These are phyloP conservation scores for Apophysomyces variabilis DNA, from an alignment of 371 early-diverging fungal species.

Conservation along the genomic window DNA sequence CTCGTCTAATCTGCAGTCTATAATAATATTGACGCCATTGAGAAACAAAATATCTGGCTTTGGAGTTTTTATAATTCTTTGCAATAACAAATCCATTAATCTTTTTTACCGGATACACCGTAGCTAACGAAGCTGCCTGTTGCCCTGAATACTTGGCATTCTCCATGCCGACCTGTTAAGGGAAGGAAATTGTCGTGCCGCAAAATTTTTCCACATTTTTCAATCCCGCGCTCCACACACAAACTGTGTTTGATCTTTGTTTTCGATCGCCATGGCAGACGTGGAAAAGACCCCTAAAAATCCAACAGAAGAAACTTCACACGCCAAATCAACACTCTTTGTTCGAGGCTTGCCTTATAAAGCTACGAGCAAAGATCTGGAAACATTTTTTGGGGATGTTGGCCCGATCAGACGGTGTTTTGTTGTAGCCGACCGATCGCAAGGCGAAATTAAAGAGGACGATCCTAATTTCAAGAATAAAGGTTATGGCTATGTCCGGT, in stretches of 20 bases:
- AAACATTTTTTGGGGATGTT: constrained; percentile 85
- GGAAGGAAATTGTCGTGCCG: too few species aligned
- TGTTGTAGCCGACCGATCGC: constrained; percentile 69
- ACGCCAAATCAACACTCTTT: constrained; percentile 77
- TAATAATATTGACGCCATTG: too few species aligned
- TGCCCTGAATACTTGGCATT: too few species aligned
- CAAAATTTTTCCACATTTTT: too few species aligned
- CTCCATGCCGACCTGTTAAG: too few species aligned
- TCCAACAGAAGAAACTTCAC: neutral
- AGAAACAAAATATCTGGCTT: too few species aligned
- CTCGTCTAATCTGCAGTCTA: too few species aligned
- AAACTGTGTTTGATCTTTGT: neutral
- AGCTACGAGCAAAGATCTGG: constrained; percentile 81
- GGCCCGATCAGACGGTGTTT: constrained; percentile 93
- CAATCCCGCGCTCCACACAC: neutral
- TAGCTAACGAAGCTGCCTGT: too few species aligned
- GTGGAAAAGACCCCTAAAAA: neutral
- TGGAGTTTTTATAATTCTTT: too few species aligned
- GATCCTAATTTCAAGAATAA: constrained; percentile 58
- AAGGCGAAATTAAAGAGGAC: constrained; percentile 35
- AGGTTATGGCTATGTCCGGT: constrained; percentile 93
- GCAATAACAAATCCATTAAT: too few species aligned
- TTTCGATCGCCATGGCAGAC: neutral
- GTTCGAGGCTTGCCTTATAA: constrained; percentile 84
- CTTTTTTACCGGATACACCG: too few species aligned